Evolutionary conservation across 495 filamentous ascomycete genomes (phyloP), one percentile per base, ranked within the genome.

Genomic region (Xanthoparmelia taractica): DNA sequence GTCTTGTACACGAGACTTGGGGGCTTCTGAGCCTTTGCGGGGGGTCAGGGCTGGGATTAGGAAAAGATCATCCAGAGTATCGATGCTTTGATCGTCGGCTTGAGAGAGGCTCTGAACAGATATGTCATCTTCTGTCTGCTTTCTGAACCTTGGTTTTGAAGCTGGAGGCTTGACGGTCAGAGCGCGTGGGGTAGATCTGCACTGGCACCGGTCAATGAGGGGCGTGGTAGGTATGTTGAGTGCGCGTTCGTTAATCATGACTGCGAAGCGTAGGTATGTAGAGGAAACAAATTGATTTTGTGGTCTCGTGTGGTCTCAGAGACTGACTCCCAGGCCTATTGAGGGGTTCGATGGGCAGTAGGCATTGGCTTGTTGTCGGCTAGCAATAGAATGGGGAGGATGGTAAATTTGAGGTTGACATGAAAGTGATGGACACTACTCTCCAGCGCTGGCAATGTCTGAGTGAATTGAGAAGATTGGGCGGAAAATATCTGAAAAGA

Each of bases 1-100:
- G 61, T 83, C 74, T 29, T 65, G 60, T n/a, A 70, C 43, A 27
- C 43, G 58, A n/a, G 61, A 38, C n/a, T 38, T 63, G 20, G 67
- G 60, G 27, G 34, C 50, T 41, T 57, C 57, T 50, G 65, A 63
- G 13, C 25, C 60, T 60, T 58, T n/a, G 13, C 36, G 34, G 5
- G 63, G 37, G 13, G 60, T 41, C 10, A 41, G 23, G 27, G 33
- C 33, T 8, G 63, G 61, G 15, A 60, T 45, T 2, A 65, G 38
- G 31, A 63, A 58, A 33, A 58, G 48, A 50, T 65, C 63, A 40
- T 68, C 63, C 3, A 38, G 33, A 27, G 54, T 62, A 17, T 66
- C 66, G 58, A 54, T 50, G 29, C 41, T 61, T n/a, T 56, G 43
- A 57, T 65, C 62, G 37, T 62, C 48, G 7, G 58, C 47, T 45